Evolutionary conservation across 805 yeast genomes (phyloP).

Genomic region (Metschnikowia koreensis): DNA sequence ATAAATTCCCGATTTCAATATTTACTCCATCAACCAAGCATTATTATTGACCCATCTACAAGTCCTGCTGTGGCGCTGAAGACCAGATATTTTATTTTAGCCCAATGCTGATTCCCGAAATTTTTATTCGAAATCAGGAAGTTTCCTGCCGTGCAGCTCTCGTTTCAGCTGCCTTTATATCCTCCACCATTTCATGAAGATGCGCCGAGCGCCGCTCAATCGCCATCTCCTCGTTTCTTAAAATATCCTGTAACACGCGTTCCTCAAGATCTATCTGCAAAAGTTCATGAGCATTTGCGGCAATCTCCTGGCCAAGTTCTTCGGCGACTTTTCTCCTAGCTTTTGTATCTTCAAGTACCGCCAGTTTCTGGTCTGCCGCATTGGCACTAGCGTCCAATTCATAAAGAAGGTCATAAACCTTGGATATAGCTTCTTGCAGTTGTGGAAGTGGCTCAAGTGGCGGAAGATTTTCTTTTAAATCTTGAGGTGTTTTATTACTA

Average conservation of each 20-base stretch:
- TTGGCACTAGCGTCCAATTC: conserved; percentile 13
- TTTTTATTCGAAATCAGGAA: not conserved
- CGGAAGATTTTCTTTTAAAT: not conserved
- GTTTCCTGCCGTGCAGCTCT: conserved; percentile 1
- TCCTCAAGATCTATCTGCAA: conserved; percentile 19
- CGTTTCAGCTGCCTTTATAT: conserved; percentile 11
- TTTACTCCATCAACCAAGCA: too few relatives aligned
- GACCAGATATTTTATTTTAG: too few relatives aligned
- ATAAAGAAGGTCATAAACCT: conserved; percentile 19
- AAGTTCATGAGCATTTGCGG: conserved; percentile 4
- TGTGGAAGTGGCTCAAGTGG: conserved; percentile 12
- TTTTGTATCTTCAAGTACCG: conserved; percentile 1
- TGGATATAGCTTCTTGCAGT: conserved; percentile 18
- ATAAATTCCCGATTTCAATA: too few relatives aligned
- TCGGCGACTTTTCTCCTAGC: not conserved
- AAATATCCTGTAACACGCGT: conserved; percentile 5
- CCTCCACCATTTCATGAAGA: conserved; percentile 27
- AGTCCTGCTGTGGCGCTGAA: too few relatives aligned
- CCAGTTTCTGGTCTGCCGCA: conserved; percentile 6
- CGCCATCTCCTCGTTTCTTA: conserved; percentile 20
- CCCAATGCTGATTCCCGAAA: too few relatives aligned
- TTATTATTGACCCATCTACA: too few relatives aligned
- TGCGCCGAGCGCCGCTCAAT: conserved; percentile 20
- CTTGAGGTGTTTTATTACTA: not conserved
- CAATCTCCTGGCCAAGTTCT: not conserved